Conservation (phyloP, 495 filamentous ascomycete genomes). For the Penicillium parvum region DNA sequence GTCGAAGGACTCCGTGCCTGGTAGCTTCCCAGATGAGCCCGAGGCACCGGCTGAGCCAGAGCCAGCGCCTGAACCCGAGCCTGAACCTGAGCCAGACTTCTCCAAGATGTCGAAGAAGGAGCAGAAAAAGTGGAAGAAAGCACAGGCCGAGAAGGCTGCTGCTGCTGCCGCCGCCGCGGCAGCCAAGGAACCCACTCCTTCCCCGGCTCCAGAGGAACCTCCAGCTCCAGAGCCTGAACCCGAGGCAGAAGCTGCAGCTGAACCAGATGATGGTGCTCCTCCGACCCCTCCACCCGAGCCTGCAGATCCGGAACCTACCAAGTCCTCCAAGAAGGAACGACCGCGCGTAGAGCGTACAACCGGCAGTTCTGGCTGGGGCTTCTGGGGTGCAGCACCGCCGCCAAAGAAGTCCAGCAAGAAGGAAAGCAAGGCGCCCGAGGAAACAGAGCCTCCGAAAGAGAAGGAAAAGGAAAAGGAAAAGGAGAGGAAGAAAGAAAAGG, state of each 20-base stretch:
- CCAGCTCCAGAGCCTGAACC: slow-evolving; percentile 11
- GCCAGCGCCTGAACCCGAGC: slow-evolving; percentile 22
- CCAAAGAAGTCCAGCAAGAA: slow-evolving; percentile 47
- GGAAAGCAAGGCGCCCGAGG: slow-evolving; percentile 32
- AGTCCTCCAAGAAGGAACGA: slow-evolving; percentile 55
- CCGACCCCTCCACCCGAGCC: slow-evolving; percentile 54
- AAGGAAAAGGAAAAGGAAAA: slow-evolving; percentile 21
- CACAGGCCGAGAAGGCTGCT: slow-evolving; percentile 12
- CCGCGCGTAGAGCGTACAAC: slow-evolving; percentile 49
- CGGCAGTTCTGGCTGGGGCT: slow-evolving; percentile 51
- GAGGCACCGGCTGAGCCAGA: slow-evolving; percentile 10
- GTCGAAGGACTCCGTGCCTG: slow-evolving; percentile 31
- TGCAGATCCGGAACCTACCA: slow-evolving; percentile 31
- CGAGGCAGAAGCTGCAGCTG: not conserved
- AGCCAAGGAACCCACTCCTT: slow-evolving; percentile 65
- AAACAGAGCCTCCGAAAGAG: slow-evolving; percentile 24
- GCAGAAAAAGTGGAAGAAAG: slow-evolving; percentile 33
- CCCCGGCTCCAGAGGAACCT: slow-evolving; percentile 38
- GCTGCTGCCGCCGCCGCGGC: slow-evolving; percentile 51
- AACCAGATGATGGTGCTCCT: slow-evolving; percentile 28
- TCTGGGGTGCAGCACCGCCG: slow-evolving; percentile 51
- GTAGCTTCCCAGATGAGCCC: slow-evolving; percentile 28
- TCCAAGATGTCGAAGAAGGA: slow-evolving; percentile 29
- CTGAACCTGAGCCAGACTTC: slow-evolving; percentile 19
- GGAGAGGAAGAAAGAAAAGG: slow-evolving; percentile 8